Percentiles rank a stretch among this genome's conserved stretches.
Evolutionary conservation across 1,284 basidiomycete genomes (phyloP).

Genomic region (Ceratobasidium sp.): DNA sequence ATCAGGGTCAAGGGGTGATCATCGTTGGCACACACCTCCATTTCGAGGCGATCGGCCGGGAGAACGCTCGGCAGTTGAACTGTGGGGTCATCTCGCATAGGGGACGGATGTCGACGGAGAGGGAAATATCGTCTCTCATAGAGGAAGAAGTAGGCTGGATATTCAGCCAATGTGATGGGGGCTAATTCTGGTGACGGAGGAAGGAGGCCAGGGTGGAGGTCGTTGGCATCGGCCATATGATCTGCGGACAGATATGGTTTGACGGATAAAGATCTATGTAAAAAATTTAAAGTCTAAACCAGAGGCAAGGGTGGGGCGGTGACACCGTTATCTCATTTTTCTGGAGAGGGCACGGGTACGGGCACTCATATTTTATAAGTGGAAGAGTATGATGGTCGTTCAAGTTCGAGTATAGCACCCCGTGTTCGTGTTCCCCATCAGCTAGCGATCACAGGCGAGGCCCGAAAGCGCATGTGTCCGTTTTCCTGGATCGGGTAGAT

Average conservation of each 20-base stretch:
- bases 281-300: constrained; percentile 35
- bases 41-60: constrained; percentile 11
- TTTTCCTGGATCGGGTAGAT: constrained; percentile 37
- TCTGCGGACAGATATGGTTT: constrained; percentile 30
- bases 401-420: constrained; percentile 31
- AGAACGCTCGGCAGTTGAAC: constrained; percentile 16
- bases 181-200: not conserved
- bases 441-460: constrained; percentile 37
- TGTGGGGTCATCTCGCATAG: not conserved
- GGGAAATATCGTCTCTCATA: constrained; percentile 23
- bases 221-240: constrained; percentile 37
- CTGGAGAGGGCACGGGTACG: constrained; percentile 38
- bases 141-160: not conserved
- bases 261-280: constrained; percentile 13
- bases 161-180: constrained; percentile 5
- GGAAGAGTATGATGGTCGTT: constrained; percentile 26
- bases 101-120: not conserved
- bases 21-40: constrained; percentile 25
- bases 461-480: constrained; percentile 38
- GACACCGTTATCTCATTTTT: constrained; percentile 36
- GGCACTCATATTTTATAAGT: constrained; percentile 38
- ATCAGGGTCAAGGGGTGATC: constrained; percentile 41
- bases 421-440: constrained; percentile 41
- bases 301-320: constrained; percentile 31
- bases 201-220: not conserved